phyloP scores from a whole-genome alignment of 306 rosid species.

The Macrotyloma uniflorum region DNA sequence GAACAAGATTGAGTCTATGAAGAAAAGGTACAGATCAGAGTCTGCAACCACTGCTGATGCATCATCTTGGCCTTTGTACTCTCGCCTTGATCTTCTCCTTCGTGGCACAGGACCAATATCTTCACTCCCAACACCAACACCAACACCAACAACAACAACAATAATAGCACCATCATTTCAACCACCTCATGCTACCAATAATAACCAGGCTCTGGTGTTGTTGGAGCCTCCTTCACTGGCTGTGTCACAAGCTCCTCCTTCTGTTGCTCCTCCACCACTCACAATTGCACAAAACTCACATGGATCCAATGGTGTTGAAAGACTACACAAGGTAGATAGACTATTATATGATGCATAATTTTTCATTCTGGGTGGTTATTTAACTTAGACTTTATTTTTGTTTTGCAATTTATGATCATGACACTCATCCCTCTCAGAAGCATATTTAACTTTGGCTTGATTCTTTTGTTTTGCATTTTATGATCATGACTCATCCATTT shows the following conservation, averaged over 20 bases:
- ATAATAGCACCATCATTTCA: background rate
- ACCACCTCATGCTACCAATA: constrained; percentile 7
- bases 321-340: constrained; percentile 63
- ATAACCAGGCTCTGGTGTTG: constrained; percentile 50
- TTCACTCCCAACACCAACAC: background rate
- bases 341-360: background rate
- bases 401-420: background rate
- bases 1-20: constrained; percentile 99
- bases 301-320: constrained; percentile 79
- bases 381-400: background rate
- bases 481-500: background rate
- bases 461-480: background rate
- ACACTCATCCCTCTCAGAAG: background rate
- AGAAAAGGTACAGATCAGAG: constrained; percentile 85
- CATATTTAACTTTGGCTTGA: background rate
- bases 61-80: constrained; percentile 84
- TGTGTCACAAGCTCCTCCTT: constrained; percentile 30
- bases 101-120: constrained; percentile 72
- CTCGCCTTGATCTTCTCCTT: constrained; percentile 73
- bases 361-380: constrained; percentile 7
- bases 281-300: constrained; percentile 65
- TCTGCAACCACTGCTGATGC: constrained; percentile 64
- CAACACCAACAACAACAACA: background rate
- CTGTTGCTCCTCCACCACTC: constrained; percentile 44
- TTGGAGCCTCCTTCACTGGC: constrained; percentile 54